Evolutionary conservation across 1,284 basidiomycete species (phyloP).

Genomic region (Marasmius fiardii): DNA sequence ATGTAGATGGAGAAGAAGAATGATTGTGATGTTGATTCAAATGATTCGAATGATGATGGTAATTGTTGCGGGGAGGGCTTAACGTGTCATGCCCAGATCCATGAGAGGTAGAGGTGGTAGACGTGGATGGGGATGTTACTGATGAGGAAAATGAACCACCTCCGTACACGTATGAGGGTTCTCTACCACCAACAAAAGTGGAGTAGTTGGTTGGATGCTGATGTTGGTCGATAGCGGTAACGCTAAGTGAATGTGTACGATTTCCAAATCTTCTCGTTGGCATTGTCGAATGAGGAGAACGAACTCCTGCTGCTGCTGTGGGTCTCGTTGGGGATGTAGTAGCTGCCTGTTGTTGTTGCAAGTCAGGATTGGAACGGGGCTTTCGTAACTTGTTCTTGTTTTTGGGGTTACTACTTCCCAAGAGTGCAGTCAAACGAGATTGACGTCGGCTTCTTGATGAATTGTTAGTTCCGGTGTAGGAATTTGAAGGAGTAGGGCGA

Average conservation of each 20-base stretch:
- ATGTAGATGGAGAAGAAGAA: too few species aligned
- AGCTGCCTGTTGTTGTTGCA: slow-evolving; percentile 5
- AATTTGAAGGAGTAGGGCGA: background rate
- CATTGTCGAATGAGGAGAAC: slow-evolving; percentile 28
- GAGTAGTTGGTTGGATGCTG: too few species aligned
- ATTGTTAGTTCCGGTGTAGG: background rate
- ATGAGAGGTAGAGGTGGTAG: background rate
- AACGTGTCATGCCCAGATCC: background rate
- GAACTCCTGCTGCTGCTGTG: slow-evolving; percentile 19
- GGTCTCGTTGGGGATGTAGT: slow-evolving; percentile 14
- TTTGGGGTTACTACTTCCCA: background rate
- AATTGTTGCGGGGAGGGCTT: background rate
- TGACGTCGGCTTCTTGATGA: background rate
- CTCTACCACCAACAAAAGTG: slow-evolving; percentile 30
- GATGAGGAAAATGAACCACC: slow-evolving; percentile 14
- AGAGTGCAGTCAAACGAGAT: background rate
- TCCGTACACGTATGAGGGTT: slow-evolving; percentile 21
- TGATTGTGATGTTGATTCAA: background rate
- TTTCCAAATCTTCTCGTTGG: slow-evolving; percentile 25
- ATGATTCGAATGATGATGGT: background rate
- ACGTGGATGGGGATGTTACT: background rate
- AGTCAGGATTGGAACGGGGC: slow-evolving; percentile 14
- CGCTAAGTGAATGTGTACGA: slow-evolving; percentile 72
- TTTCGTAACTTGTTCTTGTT: slow-evolving; percentile 10
- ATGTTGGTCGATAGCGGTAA: slow-evolving; percentile 63